Evolutionary conservation across 2,329 filamentous ascomycete genomes (phyloP).

Genomic region (Arthrobotrys conoides): DNA sequence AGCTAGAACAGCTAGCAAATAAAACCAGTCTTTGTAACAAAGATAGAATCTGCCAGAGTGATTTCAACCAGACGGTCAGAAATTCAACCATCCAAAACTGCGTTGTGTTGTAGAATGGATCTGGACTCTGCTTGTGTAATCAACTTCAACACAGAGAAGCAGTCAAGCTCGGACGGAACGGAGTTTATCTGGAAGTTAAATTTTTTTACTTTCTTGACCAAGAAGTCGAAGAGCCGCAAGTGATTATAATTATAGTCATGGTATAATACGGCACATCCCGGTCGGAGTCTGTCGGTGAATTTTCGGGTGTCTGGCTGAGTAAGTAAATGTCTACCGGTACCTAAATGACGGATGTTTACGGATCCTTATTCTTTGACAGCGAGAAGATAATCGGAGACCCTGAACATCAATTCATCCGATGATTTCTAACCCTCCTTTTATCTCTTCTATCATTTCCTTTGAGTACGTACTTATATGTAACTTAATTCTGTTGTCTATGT

Average conservation of each 20-base stretch:
- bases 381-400: slow-evolving; percentile 18
- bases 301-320: not conserved
- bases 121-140: too few relatives aligned
- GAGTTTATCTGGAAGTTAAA: slow-evolving; percentile 1
- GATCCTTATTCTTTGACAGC: not conserved
- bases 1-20: too few relatives aligned
- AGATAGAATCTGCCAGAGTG: too few relatives aligned
- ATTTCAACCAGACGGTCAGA: too few relatives aligned
- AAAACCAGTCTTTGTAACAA: too few relatives aligned
- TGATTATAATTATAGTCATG: too few relatives aligned
- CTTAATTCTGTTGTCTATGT: too few relatives aligned
- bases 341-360: slow-evolving; percentile 15
- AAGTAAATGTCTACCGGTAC: too few relatives aligned
- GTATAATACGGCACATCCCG: not conserved
- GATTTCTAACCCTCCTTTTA: not conserved
- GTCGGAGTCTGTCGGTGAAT: slow-evolving; percentile 17
- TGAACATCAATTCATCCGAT: slow-evolving; percentile 46
- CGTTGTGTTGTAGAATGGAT: too few relatives aligned
- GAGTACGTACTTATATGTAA: not conserved
- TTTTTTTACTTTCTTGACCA: too few relatives aligned
- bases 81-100: too few relatives aligned
- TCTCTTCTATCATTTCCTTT: not conserved
- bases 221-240: not conserved
- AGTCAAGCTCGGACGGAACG: not conserved
- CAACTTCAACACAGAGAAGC: too few relatives aligned